phyloP scores from a whole-genome alignment of 139 green algal species.

The Asterochloris erici region DNA sequence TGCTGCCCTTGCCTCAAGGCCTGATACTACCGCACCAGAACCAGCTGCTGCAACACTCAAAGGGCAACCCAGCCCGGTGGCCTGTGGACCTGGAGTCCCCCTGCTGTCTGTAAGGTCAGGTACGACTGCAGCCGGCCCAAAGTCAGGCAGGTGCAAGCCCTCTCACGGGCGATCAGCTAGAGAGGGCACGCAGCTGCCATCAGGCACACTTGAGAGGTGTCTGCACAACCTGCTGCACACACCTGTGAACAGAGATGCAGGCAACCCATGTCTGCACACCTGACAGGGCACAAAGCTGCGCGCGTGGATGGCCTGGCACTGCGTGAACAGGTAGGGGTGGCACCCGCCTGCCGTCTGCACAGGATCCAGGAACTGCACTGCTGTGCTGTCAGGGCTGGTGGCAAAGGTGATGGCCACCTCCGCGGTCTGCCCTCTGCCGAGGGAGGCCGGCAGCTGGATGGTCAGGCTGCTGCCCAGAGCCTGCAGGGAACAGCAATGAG shows the following conservation, averaged over 20 bases:
- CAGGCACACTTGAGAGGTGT: too few species aligned
- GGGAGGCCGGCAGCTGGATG: slow-evolving; percentile 35
- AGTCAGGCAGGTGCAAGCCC: too few species aligned
- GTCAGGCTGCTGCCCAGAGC: slow-evolving; percentile 45
- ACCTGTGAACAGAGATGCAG: not conserved
- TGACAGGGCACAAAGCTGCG: slow-evolving; percentile 87
- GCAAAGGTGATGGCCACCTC: slow-evolving; percentile 18
- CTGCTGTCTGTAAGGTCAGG: too few species aligned
- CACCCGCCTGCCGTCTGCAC: slow-evolving; percentile 73
- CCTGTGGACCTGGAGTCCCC: too few species aligned
- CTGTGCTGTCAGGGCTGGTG: slow-evolving; percentile 52
- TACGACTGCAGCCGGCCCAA: too few species aligned
- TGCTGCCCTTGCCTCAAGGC: too few species aligned
- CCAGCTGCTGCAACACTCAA: too few species aligned
- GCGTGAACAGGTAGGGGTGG: slow-evolving; percentile 90
- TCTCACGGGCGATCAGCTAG: too few species aligned
- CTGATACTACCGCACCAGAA: too few species aligned
- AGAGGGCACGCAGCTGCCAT: too few species aligned
- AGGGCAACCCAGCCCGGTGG: too few species aligned
- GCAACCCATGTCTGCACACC: slow-evolving; percentile 23
- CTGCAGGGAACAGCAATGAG: slow-evolving; percentile 19
- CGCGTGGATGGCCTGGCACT: slow-evolving; percentile 95
- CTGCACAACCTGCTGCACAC: too few species aligned
- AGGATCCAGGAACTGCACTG: slow-evolving; percentile 79
- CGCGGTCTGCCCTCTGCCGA: slow-evolving; percentile 14